Conservation (phyloP, 75 land plant species). For the Picea glauca region DNA sequence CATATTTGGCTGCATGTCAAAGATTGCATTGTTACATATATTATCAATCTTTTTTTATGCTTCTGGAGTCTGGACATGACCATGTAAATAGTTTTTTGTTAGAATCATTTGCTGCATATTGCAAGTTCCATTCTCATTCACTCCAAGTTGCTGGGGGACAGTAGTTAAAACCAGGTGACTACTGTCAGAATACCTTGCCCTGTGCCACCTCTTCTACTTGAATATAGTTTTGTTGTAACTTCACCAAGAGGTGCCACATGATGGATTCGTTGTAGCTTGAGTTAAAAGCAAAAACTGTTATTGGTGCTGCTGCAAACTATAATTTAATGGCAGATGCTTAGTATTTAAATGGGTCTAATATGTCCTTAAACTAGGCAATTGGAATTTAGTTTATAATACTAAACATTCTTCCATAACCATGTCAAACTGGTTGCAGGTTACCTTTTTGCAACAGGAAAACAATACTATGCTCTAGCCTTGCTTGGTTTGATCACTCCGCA, state of each 20-base stretch:
- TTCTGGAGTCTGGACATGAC: too few relatives aligned
- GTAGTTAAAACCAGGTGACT: too few relatives aligned
- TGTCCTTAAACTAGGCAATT: not conserved
- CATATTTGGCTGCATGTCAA: not conserved
- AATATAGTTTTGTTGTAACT: too few relatives aligned
- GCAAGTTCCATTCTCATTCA: too few relatives aligned
- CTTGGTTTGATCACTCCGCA: slow-evolving; percentile 83
- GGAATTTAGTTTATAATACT: slow-evolving; percentile 1
- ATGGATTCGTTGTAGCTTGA: too few relatives aligned
- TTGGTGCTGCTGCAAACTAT: not conserved
- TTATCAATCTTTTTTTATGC: not conserved
- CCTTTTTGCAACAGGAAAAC: slow-evolving; percentile 72
- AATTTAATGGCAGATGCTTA: not conserved
- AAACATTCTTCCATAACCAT: not conserved
- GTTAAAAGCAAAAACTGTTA: not conserved
- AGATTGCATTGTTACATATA: not conserved
- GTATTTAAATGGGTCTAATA: not conserved
- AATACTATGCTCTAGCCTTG: slow-evolving; percentile 72
- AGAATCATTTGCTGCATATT: too few relatives aligned
- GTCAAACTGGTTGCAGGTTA: slow-evolving; percentile 53
- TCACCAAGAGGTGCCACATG: too few relatives aligned
- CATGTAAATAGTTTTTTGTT: too few relatives aligned
- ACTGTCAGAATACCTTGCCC: too few relatives aligned
- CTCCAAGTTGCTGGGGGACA: too few relatives aligned
- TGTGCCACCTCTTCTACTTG: too few relatives aligned